Conservation (phyloP, 768 basidiomycete species). For the Mycena vulgaris region DNA sequence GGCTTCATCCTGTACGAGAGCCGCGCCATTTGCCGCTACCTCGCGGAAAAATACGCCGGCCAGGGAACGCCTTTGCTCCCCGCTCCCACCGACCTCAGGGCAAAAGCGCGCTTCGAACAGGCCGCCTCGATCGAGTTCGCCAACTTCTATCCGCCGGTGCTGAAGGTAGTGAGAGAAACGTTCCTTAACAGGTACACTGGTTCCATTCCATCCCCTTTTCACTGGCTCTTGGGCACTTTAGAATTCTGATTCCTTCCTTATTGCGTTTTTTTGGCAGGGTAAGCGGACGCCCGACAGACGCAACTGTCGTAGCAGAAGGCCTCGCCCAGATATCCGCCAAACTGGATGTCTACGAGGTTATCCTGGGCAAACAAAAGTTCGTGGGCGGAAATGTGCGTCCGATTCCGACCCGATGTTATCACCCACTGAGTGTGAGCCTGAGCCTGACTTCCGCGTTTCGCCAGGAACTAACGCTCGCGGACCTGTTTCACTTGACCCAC, state of each 20-base stretch:
- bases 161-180: background rate
- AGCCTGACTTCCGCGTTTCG: too few species aligned
- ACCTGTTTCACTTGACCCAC: too few species aligned
- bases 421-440: too few species aligned
- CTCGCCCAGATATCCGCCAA: conserved; percentile 51
- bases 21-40: conserved; percentile 15
- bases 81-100: background rate
- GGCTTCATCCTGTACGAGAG: conserved; percentile 20
- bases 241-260: too few species aligned
- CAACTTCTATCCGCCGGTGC: background rate
- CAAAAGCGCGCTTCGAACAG: background rate
- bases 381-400: conserved; percentile 40
- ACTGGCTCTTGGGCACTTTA: too few species aligned
- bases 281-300: too few species aligned
- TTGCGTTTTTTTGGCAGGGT: too few species aligned
- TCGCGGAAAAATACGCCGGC: conserved; percentile 10
- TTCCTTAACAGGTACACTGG: background rate
- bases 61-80: background rate
- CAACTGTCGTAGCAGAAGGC: conserved; percentile 44
- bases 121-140: background rate
- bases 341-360: conserved; percentile 67
- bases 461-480: background rate
- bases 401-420: background rate
- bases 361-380: conserved; percentile 68
- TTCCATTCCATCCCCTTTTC: too few species aligned